Base-by-base conservation (phyloP, 495 filamentous ascomycete species). In the Aspergillus steynii region DNA sequence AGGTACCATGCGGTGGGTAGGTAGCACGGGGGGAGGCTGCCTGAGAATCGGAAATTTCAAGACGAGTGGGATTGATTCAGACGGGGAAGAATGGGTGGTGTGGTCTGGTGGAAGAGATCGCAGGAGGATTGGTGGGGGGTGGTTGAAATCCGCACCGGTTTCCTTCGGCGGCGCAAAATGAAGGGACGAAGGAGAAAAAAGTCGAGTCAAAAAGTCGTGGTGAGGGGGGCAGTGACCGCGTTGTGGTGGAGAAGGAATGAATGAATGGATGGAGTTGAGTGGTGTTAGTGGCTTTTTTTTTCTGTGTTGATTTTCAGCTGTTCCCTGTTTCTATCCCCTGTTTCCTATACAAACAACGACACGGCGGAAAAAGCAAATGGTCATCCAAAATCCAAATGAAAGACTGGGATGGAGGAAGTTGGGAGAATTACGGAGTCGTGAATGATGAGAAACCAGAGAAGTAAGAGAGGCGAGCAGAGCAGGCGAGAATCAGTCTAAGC, bases 1-100 rank as follows among this genome's bases (percentile, higher is more conserved):
- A 72, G 69, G 69, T 68, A 70, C 68, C 72, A 72, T 71, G 66
- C 65, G 68, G 69, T 42, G 37, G 37, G 37, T 42, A 42, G 14
- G 37, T 42, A 42, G 37, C 37, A 42, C 37, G 37, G 37, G 37
- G 37, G 53, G 57, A 64, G 57, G 64, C 51, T 42, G 65, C 51
- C 45, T 49, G 53, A 42, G 37, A 10, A 12, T 42, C 37, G 37
- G 37, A 42, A 42, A 42, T 42, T 42, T 42, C 37, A 42, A 42
- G 37, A 42, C 37, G 34, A 42, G 12, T 14, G 37, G 14, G 37
- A 10, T 42, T 14, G 12, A 15, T 14, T 42, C 14, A 42, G 14
- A 42, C 37, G 14, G 37, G 37, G 37, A 42, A 42, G 12, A 12
- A 12, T 15, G 37, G 12, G 37, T 42, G 37, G 37, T 42, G 37